phyloP scores from a whole-genome alignment of 805 yeast genomes.

The Metschnikowia lochheadii region DNA sequence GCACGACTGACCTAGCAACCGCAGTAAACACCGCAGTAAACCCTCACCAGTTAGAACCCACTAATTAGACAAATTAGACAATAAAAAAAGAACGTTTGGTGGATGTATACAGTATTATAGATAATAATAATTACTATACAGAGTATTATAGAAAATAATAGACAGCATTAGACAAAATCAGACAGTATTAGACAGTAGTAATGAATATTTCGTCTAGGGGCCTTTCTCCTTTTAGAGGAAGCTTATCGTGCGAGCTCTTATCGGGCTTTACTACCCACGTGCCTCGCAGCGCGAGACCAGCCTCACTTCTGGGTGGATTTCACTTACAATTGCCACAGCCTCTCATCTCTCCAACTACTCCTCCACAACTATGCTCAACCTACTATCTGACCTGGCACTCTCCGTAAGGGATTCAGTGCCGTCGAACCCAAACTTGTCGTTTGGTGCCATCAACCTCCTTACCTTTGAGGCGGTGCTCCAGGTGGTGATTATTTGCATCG shows the following conservation, averaged over 20 bases:
- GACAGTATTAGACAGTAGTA: too few species aligned
- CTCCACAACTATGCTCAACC: constrained; percentile 2
- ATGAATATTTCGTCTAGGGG: too few species aligned
- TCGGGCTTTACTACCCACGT: constrained; percentile 3
- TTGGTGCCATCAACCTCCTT: constrained; percentile 50
- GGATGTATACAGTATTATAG: too few species aligned
- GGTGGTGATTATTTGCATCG: constrained; percentile 78
- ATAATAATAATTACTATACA: too few species aligned
- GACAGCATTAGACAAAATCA: too few species aligned
- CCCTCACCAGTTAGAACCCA: too few species aligned
- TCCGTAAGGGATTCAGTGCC: constrained; percentile 3
- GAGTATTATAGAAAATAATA: too few species aligned
- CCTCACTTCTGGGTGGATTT: not conserved
- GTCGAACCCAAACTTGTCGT: constrained; percentile 29
- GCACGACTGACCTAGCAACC: not conserved
- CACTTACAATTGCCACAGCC: not conserved
- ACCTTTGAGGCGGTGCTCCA: constrained; percentile 91
- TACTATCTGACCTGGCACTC: constrained; percentile 6
- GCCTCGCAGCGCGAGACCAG: constrained; percentile 1
- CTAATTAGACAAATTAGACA: too few species aligned
- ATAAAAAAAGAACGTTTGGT: too few species aligned
- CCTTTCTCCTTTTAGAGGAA: too few species aligned
- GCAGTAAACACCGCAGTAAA: too few species aligned
- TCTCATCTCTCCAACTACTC: not conserved
- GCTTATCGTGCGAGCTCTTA: constrained; percentile 1